A percentile compares a stretch with the other conserved stretches of the same genome.
phyloP scores from a whole-genome alignment of 441 rosid species.

The Populus trichocarpa region DNA sequence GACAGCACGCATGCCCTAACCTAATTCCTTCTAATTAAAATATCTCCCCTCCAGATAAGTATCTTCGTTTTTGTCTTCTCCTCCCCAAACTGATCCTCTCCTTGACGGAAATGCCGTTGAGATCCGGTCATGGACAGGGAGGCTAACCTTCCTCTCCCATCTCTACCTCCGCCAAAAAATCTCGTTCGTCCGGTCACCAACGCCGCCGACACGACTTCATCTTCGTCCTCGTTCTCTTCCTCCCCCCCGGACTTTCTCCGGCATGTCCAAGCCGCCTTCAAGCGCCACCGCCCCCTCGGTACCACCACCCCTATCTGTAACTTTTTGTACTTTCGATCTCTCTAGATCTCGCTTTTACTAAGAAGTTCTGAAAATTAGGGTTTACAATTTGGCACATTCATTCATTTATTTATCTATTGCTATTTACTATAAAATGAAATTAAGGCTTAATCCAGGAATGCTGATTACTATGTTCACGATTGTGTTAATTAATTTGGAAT shows the following conservation, averaged over 20 bases:
- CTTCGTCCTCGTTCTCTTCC: slow-evolving; percentile 37
- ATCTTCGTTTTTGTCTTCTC: background rate
- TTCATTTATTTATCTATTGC: background rate
- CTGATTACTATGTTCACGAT: background rate
- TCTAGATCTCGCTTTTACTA: background rate
- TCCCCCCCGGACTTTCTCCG: slow-evolving; percentile 69
- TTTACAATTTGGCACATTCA: background rate
- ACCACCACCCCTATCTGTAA: slow-evolving; percentile 7
- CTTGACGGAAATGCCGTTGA: slow-evolving; percentile 65
- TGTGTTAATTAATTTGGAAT: background rate
- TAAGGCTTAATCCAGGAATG: background rate
- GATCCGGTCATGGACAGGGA: slow-evolving; percentile 77
- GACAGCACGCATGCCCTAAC: too few relatives aligned
- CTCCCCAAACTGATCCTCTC: slow-evolving; percentile 8
- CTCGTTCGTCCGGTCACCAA: slow-evolving; percentile 29
- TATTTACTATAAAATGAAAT: slow-evolving; percentile 4
- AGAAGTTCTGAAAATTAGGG: background rate
- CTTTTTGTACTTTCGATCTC: background rate
- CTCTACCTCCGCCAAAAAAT: slow-evolving; percentile 31
- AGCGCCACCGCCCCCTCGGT: slow-evolving; percentile 93
- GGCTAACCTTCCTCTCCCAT: slow-evolving; percentile 74
- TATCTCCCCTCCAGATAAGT: too few relatives aligned
- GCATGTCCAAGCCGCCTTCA: slow-evolving; percentile 86
- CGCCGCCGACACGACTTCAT: slow-evolving; percentile 49
- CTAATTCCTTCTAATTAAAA: too few relatives aligned